Evolutionary conservation across 2,329 filamentous ascomycete genomes (phyloP).

Genomic region (Stromatinia cepivora): DNA sequence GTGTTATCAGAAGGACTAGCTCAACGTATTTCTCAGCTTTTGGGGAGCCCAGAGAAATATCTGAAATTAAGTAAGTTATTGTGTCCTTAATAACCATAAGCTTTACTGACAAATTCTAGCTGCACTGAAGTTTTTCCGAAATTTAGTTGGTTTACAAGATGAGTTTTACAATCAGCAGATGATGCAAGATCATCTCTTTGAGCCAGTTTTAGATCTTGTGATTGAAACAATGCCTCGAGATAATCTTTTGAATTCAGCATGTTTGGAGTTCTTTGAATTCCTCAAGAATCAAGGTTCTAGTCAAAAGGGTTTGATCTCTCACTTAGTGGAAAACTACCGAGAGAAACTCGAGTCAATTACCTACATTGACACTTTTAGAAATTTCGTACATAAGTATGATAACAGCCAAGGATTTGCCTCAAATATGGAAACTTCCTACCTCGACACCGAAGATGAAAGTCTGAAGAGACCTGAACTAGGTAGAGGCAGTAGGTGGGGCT

Average conservation of each 20-base stretch:
- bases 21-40: conserved; percentile 76
- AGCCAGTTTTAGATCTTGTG: conserved; percentile 81
- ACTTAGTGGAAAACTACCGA: conserved; percentile 81
- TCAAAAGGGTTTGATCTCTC: conserved; percentile 76
- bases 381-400: conserved; percentile 75
- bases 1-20: conserved; percentile 78
- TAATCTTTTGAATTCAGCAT: conserved; percentile 90
- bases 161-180: conserved; percentile 89
- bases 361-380: conserved; percentile 82
- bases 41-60: conserved; percentile 85
- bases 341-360: conserved; percentile 73
- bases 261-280: conserved; percentile 89
- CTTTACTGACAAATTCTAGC: conserved; percentile 50
- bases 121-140: conserved; percentile 90
- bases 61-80: conserved; percentile 75
- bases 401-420: conserved; percentile 68
- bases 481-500: conserved; percentile 60
- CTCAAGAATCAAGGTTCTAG: conserved; percentile 70
- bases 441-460: conserved; percentile 66
- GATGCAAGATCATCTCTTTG: conserved; percentile 76
- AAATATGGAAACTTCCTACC: conserved; percentile 66
- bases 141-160: conserved; percentile 80
- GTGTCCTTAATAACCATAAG: background rate
- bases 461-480: conserved; percentile 49
- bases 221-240: conserved; percentile 85